phyloP scores from a whole-genome alignment of 352 stramenopile species.

The Phytophthora idaei region DNA sequence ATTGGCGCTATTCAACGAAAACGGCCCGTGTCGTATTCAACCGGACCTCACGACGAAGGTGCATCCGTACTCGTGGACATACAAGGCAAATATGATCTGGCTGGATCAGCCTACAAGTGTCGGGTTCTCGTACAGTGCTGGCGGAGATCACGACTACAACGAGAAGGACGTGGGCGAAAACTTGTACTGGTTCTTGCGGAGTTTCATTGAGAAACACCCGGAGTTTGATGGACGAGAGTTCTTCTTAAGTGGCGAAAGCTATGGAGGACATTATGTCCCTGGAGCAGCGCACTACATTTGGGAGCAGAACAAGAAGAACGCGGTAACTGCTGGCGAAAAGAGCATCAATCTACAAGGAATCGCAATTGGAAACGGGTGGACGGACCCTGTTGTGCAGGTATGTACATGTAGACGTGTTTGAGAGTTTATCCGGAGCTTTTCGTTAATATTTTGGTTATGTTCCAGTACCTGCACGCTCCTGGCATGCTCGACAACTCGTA shows the following conservation, averaged over 20 bases:
- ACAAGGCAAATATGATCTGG: slow-evolving; percentile 18
- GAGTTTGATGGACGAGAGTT: slow-evolving; percentile 50
- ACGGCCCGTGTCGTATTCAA: no score
- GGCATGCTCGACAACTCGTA: slow-evolving; percentile 65
- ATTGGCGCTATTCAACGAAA: no score
- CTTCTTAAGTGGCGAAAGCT: slow-evolving; percentile 60
- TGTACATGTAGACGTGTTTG: slow-evolving; percentile 1
- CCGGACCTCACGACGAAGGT: no score
- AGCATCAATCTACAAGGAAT: slow-evolving; percentile 56
- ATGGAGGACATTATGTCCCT: slow-evolving; percentile 45
- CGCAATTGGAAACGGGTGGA: slow-evolving; percentile 47
- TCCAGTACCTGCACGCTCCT: slow-evolving; percentile 26
- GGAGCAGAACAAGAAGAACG: slow-evolving; percentile 35
- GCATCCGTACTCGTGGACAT: no score
- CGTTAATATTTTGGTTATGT: not conserved
- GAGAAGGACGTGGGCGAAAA: slow-evolving; percentile 54
- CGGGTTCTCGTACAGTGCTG: slow-evolving; percentile 46
- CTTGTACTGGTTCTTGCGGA: slow-evolving; percentile 58
- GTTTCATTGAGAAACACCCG: slow-evolving; percentile 52
- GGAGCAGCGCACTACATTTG: slow-evolving; percentile 45
- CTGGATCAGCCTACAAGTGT: slow-evolving; percentile 55
- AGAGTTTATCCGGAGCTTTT: not conserved
- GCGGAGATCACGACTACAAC: slow-evolving; percentile 43
- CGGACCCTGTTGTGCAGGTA: slow-evolving; percentile 48
- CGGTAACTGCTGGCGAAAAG: not conserved